phyloP scores from a whole-genome alignment of 352 stramenopile genomes.

The Phytophthora fragariae region DNA sequence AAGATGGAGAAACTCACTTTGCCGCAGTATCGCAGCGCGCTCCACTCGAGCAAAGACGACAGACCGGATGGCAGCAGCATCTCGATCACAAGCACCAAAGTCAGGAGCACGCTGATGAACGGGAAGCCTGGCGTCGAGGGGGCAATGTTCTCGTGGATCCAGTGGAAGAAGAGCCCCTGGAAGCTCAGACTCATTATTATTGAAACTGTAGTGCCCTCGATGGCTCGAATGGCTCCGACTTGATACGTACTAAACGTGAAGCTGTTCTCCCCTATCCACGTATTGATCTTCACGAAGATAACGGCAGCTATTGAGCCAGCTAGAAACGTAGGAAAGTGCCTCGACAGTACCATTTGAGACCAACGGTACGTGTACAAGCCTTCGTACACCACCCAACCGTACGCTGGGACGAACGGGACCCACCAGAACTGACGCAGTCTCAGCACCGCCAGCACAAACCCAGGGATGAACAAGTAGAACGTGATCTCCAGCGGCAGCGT shows the following conservation, averaged over 20 bases:
- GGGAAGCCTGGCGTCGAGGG: constrained; percentile 21
- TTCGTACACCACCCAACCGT: constrained; percentile 31
- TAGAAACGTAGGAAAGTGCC: no score
- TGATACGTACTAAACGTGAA: no score
- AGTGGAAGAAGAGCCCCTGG: constrained; percentile 38
- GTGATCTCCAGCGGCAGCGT: constrained; percentile 34
- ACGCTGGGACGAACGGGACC: constrained; percentile 32
- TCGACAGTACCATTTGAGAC: no score
- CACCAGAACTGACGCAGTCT: constrained; percentile 31
- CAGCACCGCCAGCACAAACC: constrained; percentile 35
- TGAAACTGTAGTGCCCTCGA: no score
- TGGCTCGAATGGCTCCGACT: no score
- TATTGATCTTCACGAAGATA: constrained; percentile 35
- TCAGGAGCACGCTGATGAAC: constrained; percentile 39
- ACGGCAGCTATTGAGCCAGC: no score
- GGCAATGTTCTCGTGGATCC: constrained; percentile 22
- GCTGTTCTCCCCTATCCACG: no score
- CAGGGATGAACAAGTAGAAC: constrained; percentile 53
- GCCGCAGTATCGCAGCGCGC: constrained; percentile 36
- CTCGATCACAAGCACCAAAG: constrained; percentile 44
- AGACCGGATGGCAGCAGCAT: constrained; percentile 38
- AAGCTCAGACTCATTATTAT: constrained; percentile 35
- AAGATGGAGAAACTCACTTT: constrained; percentile 61
- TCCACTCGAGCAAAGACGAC: constrained; percentile 25
- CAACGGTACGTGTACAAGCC: constrained; percentile 29